Conservation (phyloP, 192 early-diverging fungal genomes). For the Pecoramyces ruminantium region DNA sequence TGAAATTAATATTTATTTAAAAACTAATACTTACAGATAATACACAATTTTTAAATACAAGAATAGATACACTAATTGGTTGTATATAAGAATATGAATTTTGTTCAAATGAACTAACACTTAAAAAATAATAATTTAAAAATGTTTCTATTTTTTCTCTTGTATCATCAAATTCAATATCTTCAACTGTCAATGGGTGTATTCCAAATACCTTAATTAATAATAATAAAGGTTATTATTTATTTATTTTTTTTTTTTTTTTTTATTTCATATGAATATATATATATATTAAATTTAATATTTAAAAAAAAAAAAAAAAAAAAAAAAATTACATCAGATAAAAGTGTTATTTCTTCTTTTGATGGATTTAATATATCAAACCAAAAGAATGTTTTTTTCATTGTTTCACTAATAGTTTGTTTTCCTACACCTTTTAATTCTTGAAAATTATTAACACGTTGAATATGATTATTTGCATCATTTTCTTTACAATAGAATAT, state of each 20-base stretch:
- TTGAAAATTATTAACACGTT: not conserved
- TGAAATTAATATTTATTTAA: not conserved
- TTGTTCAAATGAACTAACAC: constrained; percentile 54
- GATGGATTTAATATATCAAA: not conserved
- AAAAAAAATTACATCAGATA: not conserved
- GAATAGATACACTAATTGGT: constrained; percentile 33
- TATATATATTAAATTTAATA: too few relatives aligned
- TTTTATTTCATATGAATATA: too few relatives aligned
- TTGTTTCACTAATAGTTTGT: not conserved
- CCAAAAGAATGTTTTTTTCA: not conserved
- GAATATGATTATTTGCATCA: not conserved
- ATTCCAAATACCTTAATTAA: constrained; percentile 37
- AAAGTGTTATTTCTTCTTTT: not conserved
- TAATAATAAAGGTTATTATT: not conserved
- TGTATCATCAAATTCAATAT: constrained; percentile 60
- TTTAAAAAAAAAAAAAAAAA: constrained; percentile 1
- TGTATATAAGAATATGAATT: constrained; percentile 19
- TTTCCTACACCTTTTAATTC: not conserved
- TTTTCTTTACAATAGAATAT: not conserved
- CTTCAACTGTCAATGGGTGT: constrained; percentile 70
- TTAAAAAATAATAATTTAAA: constrained; percentile 80
- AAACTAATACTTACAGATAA: constrained; percentile 18
- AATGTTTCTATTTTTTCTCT: constrained; percentile 92
- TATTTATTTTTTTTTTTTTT: too few relatives aligned
- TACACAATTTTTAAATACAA: constrained; percentile 35